phyloP scores from a whole-genome alignment of 2,329 filamentous ascomycete species.

The Hawksworthiomyces lignivorus region DNA sequence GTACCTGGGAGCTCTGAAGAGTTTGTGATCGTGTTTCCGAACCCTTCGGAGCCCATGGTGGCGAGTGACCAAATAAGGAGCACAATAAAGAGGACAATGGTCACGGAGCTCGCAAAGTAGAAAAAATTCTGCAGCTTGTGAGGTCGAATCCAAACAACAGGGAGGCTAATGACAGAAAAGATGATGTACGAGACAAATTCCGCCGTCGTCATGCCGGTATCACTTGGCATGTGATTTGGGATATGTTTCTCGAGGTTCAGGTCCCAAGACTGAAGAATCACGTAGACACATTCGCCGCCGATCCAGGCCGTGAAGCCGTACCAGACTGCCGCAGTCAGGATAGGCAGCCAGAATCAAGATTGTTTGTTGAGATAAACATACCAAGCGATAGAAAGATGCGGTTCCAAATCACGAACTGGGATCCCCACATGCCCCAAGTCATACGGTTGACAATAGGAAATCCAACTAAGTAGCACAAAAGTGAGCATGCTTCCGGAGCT shows the following conservation, averaged over 20 bases:
- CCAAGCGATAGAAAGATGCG: constrained; percentile 33
- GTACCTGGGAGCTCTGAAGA: too few species aligned
- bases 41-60: constrained; percentile 9
- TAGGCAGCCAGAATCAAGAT: too few species aligned
- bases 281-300: constrained; percentile 37
- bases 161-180: constrained; percentile 22
- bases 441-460: constrained; percentile 27
- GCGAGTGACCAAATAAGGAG: constrained; percentile 28
- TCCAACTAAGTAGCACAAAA: too few species aligned
- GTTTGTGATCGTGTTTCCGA: constrained; percentile 1
- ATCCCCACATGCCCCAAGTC: constrained; percentile 24
- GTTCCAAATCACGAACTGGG: constrained; percentile 25
- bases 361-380: too few species aligned
- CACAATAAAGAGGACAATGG: constrained; percentile 22
- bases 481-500: too few species aligned
- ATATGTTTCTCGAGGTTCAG: constrained; percentile 34
- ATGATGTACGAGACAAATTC: constrained; percentile 22
- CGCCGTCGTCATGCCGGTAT: constrained; percentile 16
- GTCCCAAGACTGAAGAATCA: constrained; percentile 38
- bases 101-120: constrained; percentile 22
- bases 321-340: too few species aligned
- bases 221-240: constrained; percentile 30
- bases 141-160: constrained; percentile 34
- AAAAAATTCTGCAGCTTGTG: constrained; percentile 29
- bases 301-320: constrained; percentile 39